Evolutionary conservation across 495 filamentous ascomycete genomes (phyloP).

Genomic region (Talaromyces stipitatus): DNA sequence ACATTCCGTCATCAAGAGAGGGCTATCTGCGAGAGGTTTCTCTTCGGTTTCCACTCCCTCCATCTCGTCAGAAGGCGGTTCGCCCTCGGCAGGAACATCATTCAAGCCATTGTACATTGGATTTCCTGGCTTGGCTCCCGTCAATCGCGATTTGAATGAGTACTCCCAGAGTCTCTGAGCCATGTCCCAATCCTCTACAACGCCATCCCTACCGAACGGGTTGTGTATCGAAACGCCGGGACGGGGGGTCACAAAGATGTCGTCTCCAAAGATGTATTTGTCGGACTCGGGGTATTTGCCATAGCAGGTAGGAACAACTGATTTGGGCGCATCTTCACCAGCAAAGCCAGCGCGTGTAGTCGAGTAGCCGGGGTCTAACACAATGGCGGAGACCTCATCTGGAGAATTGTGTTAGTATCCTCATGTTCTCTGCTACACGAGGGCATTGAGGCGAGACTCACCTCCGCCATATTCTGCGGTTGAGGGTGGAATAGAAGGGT

Average conservation of each 20-base stretch:
- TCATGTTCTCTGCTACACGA: background rate
- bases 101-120: slow-evolving; percentile 70
- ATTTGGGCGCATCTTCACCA: slow-evolving; percentile 95
- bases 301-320: slow-evolving; percentile 82
- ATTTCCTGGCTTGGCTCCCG: slow-evolving; percentile 52
- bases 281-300: slow-evolving; percentile 50
- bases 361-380: slow-evolving; percentile 90
- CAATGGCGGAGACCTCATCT: slow-evolving; percentile 96
- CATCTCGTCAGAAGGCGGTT: slow-evolving; percentile 60
- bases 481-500: slow-evolving; percentile 46
- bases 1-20: slow-evolving; percentile 88
- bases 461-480: slow-evolving; percentile 77
- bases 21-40: slow-evolving; percentile 78
- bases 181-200: slow-evolving; percentile 94
- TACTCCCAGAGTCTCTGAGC: slow-evolving; percentile 87
- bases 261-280: slow-evolving; percentile 73
- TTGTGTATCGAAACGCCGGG: slow-evolving; percentile 75
- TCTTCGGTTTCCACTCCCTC: slow-evolving; percentile 60
- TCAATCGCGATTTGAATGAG: slow-evolving; percentile 70
- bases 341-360: slow-evolving; percentile 91
- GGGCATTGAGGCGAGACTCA: slow-evolving; percentile 35
- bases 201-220: slow-evolving; percentile 81
- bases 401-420: background rate
- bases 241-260: slow-evolving; percentile 70
- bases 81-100: slow-evolving; percentile 47